A percentile compares a stretch with the other conserved stretches of the same genome.
Evolutionary conservation across 345 rosid species (phyloP).

Genomic region (Eucalyptus shirleyi): DNA sequence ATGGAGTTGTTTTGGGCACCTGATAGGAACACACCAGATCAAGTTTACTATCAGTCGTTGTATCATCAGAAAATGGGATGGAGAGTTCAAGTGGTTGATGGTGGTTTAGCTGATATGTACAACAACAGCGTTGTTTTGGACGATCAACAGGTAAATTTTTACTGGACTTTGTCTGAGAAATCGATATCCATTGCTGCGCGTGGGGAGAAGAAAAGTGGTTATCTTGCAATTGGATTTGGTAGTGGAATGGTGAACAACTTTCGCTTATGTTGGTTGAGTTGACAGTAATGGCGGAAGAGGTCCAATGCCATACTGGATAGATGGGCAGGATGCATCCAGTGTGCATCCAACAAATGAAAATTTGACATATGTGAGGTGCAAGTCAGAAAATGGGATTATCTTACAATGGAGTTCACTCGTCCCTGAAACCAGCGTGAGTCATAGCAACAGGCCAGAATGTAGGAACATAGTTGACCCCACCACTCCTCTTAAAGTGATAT

Average conservation of each 20-base stretch:
- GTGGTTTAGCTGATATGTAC: conserved; percentile 93
- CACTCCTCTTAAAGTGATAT: conserved; percentile 78
- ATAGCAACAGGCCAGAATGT: conserved; percentile 40
- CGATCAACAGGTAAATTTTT: conserved; percentile 94
- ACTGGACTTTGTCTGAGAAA: conserved; percentile 67
- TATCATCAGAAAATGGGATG: conserved; percentile 92
- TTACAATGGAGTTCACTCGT: conserved; percentile 89
- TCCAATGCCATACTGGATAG: conserved; percentile 97
- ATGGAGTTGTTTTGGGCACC: conserved; percentile 77
- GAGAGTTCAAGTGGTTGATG: conserved; percentile 94
- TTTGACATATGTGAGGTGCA: conserved; percentile 79
- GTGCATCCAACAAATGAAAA: conserved; percentile 72
- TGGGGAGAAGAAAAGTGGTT: conserved; percentile 90
- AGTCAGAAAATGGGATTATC: conserved; percentile 78
- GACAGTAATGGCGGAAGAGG: conserved; percentile 67
- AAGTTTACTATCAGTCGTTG: conserved; percentile 76
- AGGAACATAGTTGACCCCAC: conserved; percentile 82
- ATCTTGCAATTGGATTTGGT: conserved; percentile 87
- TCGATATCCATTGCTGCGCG: conserved; percentile 83
- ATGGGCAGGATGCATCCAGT: conserved; percentile 56
- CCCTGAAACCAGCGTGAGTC: conserved; percentile 55
- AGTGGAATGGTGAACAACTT: conserved; percentile 64
- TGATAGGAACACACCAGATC: conserved; percentile 86
- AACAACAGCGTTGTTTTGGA: conserved; percentile 78
- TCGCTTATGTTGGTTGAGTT: conserved; percentile 92